These are phyloP conservation scores for Citrus mangshanensis DNA, from an alignment of 345 rosid species.

Conservation along the genomic window DNA sequence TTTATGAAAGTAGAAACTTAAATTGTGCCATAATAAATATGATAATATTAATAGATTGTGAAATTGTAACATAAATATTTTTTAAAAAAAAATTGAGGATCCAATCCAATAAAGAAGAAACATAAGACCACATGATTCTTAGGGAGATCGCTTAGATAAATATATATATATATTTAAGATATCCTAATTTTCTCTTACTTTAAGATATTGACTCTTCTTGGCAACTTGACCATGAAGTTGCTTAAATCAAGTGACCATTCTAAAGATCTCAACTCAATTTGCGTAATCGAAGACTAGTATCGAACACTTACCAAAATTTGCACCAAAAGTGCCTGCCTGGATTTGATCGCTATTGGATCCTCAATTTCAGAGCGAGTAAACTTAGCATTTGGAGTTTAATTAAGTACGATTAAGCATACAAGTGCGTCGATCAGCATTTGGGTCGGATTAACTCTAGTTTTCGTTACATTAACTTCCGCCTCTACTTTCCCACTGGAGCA, in stretches of 20 bases:
- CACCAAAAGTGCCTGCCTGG: background rate
- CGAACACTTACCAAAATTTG: background rate
- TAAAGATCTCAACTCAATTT: background rate
- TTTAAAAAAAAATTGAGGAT: background rate
- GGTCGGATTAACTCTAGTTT: background rate
- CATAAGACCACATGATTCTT: background rate
- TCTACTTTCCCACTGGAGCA: background rate
- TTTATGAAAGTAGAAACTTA: too few relatives aligned
- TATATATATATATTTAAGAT: too few relatives aligned
- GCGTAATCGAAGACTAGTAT: background rate
- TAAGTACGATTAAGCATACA: background rate
- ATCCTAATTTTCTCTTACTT: background rate
- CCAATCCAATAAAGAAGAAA: background rate
- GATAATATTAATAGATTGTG: too few relatives aligned
- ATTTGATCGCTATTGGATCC: background rate
- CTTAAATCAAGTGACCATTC: background rate
- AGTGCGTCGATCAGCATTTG: background rate
- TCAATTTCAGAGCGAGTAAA: background rate
- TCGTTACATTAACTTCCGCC: background rate
- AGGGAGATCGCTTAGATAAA: too few relatives aligned
- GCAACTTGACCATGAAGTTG: background rate
- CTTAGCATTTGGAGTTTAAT: slow-evolving; percentile 11
- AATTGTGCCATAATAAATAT: too few relatives aligned
- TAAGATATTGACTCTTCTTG: background rate
- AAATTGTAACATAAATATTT: too few relatives aligned